Evolutionary conservation across 345 rosid species (phyloP).

Genomic region (Aquilaria yunnanensis): DNA sequence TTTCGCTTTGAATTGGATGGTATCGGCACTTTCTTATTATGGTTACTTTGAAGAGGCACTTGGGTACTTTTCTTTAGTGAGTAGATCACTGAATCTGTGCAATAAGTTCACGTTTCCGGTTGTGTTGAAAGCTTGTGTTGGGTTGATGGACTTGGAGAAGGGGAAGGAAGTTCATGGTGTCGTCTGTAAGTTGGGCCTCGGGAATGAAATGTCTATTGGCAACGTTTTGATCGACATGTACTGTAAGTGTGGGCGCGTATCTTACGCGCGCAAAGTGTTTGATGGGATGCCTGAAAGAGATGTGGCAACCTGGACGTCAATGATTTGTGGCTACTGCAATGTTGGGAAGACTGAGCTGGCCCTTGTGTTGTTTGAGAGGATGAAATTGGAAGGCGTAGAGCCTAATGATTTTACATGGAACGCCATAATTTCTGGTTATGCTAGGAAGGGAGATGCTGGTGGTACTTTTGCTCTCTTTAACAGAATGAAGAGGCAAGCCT

Average conservation of each 20-base stretch:
- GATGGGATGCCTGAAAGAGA: conserved; percentile 28
- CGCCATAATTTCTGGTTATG: conserved; percentile 29
- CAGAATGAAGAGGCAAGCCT: conserved; percentile 34
- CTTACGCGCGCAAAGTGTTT: conserved; percentile 32
- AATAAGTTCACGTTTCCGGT: conserved; percentile 39
- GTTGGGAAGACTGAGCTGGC: conserved; percentile 26
- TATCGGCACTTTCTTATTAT: conserved; percentile 28
- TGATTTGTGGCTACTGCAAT: conserved; percentile 43
- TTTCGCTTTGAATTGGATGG: conserved; percentile 48
- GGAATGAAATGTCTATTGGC: conserved; percentile 19
- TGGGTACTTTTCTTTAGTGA: conserved; percentile 32
- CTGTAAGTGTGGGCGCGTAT: conserved; percentile 25
- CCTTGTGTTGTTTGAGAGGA: conserved; percentile 25
- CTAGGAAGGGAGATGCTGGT: conserved; percentile 33
- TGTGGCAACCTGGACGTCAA: conserved; percentile 44
- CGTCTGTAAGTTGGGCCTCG: conserved; percentile 20
- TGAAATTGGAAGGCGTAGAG: conserved; percentile 37
- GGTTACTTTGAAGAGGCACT: conserved; percentile 32
- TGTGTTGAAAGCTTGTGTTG: conserved; percentile 43
- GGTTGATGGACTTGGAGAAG: conserved; percentile 34
- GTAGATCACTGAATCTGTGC: conserved; percentile 14
- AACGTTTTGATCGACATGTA: conserved; percentile 42
- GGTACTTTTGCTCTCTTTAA: conserved; percentile 21
- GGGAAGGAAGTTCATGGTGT: conserved; percentile 36
- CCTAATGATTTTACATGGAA: conserved; percentile 47